These are phyloP conservation scores for Colletotrichum chlorophyti DNA, from an alignment of 2,329 filamentous ascomycete species.

Conservation along the genomic window DNA sequence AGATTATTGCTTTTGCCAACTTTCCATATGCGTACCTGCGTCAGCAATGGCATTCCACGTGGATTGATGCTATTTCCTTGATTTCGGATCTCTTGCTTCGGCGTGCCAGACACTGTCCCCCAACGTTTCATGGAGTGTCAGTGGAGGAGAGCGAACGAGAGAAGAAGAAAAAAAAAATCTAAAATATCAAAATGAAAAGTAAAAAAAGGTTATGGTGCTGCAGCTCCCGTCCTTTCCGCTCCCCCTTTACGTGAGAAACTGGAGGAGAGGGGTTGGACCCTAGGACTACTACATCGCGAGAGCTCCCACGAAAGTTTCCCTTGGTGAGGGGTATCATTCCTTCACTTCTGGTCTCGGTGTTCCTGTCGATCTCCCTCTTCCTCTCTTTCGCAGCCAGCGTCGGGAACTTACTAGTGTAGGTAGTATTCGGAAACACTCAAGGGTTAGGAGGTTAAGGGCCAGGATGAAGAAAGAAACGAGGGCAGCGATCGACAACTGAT, in stretches of 20 bases:
- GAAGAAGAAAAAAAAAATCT: too few relatives aligned
- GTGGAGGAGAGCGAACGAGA: too few relatives aligned
- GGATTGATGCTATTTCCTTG: conserved; percentile 1
- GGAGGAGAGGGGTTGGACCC: conserved; percentile 18
- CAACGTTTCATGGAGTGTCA: too few relatives aligned
- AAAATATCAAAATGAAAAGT: too few relatives aligned
- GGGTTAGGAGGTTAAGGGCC: too few relatives aligned
- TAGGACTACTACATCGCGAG: conserved; percentile 6
- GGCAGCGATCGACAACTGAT: conserved; percentile 21
- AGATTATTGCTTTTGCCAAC: conserved; percentile 3
- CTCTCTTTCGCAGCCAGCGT: too few relatives aligned
- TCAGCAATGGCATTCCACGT: conserved; percentile 13
- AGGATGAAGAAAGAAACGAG: conserved; percentile 9
- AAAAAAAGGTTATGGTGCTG: conserved; percentile 18
- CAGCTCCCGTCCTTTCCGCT: conserved; percentile 28
- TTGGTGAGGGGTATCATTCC: too few relatives aligned
- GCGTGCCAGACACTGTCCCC: background rate
- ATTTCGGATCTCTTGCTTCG: background rate
- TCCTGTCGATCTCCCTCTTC: conserved; percentile 26
- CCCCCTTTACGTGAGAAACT: conserved; percentile 10
- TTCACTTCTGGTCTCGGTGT: conserved; percentile 11
- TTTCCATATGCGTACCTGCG: conserved; percentile 20
- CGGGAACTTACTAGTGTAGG: too few relatives aligned
- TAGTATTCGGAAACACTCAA: too few relatives aligned
- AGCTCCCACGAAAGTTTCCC: conserved; percentile 5